phyloP scores from a whole-genome alignment of 305 asterid genomes.

The Rubia balearica region DNA sequence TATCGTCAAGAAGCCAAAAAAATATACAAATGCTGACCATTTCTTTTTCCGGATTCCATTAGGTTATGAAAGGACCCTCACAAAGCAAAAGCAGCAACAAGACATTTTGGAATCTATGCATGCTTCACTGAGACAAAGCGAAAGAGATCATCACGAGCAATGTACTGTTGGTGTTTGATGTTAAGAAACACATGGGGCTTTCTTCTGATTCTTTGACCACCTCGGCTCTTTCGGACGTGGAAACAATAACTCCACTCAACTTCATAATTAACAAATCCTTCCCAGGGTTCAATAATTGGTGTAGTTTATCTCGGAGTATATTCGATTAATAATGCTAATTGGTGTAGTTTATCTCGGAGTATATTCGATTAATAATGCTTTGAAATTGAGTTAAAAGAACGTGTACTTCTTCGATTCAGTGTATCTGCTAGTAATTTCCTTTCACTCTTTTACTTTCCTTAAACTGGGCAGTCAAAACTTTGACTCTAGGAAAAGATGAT shows the following conservation, averaged over 20 bases:
- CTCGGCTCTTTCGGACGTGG: constrained; percentile 42
- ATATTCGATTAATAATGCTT: no score
- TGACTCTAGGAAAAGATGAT: no score
- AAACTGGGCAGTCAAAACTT: no score
- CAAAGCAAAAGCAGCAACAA: constrained; percentile 31
- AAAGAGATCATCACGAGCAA: neutral
- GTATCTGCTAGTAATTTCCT: no score
- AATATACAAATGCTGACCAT: neutral
- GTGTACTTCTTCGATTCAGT: no score
- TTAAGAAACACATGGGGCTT: constrained; percentile 44
- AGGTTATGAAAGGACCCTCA: constrained; percentile 57
- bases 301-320: neutral
- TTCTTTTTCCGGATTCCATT: constrained; percentile 11
- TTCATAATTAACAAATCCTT: constrained; percentile 21
- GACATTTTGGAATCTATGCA: constrained; percentile 35
- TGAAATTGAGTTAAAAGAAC: no score
- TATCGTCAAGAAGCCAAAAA: neutral
- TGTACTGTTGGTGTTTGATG: constrained; percentile 21
- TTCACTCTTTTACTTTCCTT: no score
- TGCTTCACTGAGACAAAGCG: constrained; percentile 41
- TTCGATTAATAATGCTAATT: no score
- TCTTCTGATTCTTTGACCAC: constrained; percentile 42
- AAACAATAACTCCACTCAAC: constrained; percentile 48
- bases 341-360: no score
- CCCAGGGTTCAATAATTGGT: constrained; percentile 43